Conservation (phyloP, 345 rosid species). For the Durio zibethinus region DNA sequence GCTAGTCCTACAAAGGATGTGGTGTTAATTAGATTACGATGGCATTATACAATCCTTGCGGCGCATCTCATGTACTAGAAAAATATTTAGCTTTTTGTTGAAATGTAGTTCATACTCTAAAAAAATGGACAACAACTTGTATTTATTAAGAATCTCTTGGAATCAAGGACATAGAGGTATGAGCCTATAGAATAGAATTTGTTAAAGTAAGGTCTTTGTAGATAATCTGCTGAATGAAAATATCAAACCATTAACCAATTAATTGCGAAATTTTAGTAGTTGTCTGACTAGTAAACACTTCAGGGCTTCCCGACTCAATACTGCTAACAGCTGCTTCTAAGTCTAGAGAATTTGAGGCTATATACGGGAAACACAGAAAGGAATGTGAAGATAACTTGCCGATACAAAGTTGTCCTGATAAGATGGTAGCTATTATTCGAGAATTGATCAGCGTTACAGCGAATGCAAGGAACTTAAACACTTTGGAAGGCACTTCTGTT, state of each 20-base stretch:
- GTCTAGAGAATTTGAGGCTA: slow-evolving; percentile 65
- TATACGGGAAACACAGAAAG: slow-evolving; percentile 41
- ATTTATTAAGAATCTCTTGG: not conserved
- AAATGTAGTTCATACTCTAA: not conserved
- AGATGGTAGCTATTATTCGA: slow-evolving; percentile 33
- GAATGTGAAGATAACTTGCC: slow-evolving; percentile 8
- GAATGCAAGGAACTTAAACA: slow-evolving; percentile 10
- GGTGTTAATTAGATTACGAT: not conserved
- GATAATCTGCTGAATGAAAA: not conserved
- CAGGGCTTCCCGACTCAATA: slow-evolving; percentile 71
- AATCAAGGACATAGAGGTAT: not conserved
- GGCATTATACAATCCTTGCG: not conserved
- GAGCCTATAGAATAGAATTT: not conserved
- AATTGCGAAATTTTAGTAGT: not conserved
- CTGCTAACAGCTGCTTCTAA: slow-evolving; percentile 61
- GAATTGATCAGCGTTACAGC: slow-evolving; percentile 30
- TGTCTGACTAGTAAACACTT: slow-evolving; percentile 7
- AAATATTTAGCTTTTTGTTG: not conserved
- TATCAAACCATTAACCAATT: not conserved
- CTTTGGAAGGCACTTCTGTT: slow-evolving; percentile 19
- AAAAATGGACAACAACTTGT: not conserved
- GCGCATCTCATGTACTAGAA: not conserved
- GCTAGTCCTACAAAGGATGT: not conserved
- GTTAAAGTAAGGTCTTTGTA: not conserved
- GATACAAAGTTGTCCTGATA: slow-evolving; percentile 12